Conservation (phyloP, 768 basidiomycete genomes). For the Russula dissimulans region DNA sequence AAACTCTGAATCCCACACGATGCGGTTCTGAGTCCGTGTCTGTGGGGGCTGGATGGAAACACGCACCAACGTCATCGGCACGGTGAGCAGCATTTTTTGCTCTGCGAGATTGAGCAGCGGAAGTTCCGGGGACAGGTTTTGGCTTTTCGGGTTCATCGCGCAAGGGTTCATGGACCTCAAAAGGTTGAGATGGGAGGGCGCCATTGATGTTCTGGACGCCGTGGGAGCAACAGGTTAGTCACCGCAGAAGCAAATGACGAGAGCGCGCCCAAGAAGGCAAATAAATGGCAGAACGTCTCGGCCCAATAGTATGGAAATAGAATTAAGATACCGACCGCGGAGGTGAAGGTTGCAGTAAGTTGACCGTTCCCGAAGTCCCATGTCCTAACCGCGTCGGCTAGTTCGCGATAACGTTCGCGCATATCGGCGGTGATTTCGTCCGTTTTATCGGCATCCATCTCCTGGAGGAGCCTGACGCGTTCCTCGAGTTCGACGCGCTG, state of each 20-base stretch:
- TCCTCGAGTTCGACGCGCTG: conserved; percentile 93
- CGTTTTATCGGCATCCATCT: conserved; percentile 51
- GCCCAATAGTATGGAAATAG: conserved; percentile 2
- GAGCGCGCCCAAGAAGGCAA: conserved; percentile 11
- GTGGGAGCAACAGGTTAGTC: conserved; percentile 6
- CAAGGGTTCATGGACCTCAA: conserved; percentile 36
- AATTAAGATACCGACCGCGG: conserved; percentile 40
- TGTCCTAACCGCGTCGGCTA: conserved; percentile 59
- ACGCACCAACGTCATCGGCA: conserved; percentile 80
- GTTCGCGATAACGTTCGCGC: conserved; percentile 65
- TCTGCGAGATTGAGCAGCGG: conserved; percentile 77
- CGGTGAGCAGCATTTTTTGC: conserved; percentile 89
- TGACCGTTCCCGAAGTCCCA: conserved; percentile 80
- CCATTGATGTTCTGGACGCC: conserved; percentile 21
- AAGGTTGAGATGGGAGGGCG: conserved; percentile 23
- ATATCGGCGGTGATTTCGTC: conserved; percentile 59
- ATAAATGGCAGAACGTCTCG: conserved; percentile 1
- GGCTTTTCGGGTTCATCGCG: conserved; percentile 55
- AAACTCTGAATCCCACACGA: conserved; percentile 54
- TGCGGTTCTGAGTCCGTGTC: not conserved
- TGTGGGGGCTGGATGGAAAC: not conserved
- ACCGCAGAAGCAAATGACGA: conserved; percentile 8
- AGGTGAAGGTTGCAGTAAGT: conserved; percentile 58
- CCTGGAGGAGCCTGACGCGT: conserved; percentile 74
- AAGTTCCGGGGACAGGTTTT: conserved; percentile 50